phyloP scores from a whole-genome alignment of 1,139 yeast genomes.

The Protomyces macrosporus region DNA sequence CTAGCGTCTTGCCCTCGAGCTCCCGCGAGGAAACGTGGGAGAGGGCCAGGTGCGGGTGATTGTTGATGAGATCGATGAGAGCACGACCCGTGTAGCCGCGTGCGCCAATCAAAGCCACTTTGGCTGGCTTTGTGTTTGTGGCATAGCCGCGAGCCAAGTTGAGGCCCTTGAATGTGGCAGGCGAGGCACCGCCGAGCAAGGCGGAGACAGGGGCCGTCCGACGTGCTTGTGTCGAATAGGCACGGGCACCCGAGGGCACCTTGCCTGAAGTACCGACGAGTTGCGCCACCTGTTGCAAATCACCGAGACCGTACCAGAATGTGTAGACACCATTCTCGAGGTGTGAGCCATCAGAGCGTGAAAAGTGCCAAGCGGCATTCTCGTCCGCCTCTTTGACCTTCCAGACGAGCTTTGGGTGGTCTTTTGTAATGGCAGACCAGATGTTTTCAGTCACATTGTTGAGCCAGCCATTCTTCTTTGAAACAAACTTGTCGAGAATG shows the following conservation, averaged over 20 bases:
- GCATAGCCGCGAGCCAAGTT: constrained; percentile 22
- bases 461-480: constrained; percentile 90
- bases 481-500: constrained; percentile 78
- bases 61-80: constrained; percentile 74
- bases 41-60: constrained; percentile 80
- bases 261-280: constrained; percentile 17
- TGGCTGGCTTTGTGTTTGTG: constrained; percentile 33
- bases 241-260: constrained; percentile 6
- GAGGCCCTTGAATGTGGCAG: constrained; percentile 9
- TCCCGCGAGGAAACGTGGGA: constrained; percentile 96
- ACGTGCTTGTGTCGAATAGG: constrained; percentile 12
- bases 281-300: constrained; percentile 29
- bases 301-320: constrained; percentile 83
- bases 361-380: constrained; percentile 86
- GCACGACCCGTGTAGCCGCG: constrained; percentile 97
- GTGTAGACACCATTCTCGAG: constrained; percentile 81
- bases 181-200: background rate
- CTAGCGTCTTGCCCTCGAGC: constrained; percentile 74
- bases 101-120: constrained; percentile 93
- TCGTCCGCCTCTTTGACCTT: constrained; percentile 83
- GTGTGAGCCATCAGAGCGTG: constrained; percentile 90
- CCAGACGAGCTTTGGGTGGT: constrained; percentile 75
- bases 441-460: constrained; percentile 95
- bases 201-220: background rate
- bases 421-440: constrained; percentile 74